Conservation (phyloP, 495 filamentous ascomycete species). For the Filosporella fistucella region DNA sequence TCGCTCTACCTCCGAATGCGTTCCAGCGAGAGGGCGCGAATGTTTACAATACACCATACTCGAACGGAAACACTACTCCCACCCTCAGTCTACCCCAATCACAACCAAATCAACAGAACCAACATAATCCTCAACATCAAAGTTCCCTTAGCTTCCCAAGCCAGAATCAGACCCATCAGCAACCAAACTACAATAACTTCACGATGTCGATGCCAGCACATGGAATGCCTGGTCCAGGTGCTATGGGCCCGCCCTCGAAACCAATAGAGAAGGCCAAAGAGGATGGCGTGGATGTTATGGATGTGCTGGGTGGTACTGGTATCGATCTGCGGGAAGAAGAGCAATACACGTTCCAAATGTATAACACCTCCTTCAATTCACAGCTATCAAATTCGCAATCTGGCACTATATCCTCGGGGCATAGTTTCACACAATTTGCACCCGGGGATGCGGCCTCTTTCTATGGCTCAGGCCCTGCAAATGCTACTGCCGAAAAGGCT, state of each 20-base stretch:
- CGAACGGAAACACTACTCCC: constrained; percentile 19
- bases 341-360: constrained; percentile 37
- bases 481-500: constrained; percentile 43
- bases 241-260: constrained; percentile 80
- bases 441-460: constrained; percentile 43
- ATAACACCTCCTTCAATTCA: constrained; percentile 36
- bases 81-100: constrained; percentile 15
- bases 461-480: constrained; percentile 56
- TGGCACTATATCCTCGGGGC: constrained; percentile 38
- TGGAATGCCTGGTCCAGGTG: constrained; percentile 32
- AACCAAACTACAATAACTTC: constrained; percentile 26
- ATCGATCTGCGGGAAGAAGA: constrained; percentile 84
- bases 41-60: constrained; percentile 28
- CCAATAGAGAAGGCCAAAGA: constrained; percentile 66
- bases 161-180: constrained; percentile 23
- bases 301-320: constrained; percentile 73
- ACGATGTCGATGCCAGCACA: constrained; percentile 22
- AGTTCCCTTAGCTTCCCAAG: constrained; percentile 10
- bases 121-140: constrained; percentile 4
- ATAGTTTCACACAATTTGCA: constrained; percentile 43
- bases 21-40: no score
- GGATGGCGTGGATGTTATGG: constrained; percentile 61
- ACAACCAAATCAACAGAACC: constrained; percentile 1
- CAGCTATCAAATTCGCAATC: constrained; percentile 36
- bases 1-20: constrained; percentile 18